Base-by-base conservation (phyloP, 2,329 filamentous ascomycete species). In the Ampelomyces quisqualis region DNA sequence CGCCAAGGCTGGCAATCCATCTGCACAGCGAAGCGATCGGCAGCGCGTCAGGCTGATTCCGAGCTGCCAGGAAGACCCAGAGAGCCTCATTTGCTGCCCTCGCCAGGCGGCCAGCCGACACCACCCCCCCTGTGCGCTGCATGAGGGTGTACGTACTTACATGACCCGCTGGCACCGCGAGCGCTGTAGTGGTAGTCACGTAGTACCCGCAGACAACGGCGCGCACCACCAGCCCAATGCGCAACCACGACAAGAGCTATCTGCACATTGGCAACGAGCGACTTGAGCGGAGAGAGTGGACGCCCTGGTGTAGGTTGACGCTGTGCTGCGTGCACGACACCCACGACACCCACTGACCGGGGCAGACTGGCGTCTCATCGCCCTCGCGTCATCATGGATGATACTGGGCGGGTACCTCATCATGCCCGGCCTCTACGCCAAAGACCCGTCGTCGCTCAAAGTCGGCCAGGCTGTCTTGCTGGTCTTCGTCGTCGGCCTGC, bases 351-450 rank as follows among this genome's bases (percentile, higher is more conserved):
- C n/a, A n/a, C n/a, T n/a, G n/a, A n/a, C n/a, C n/a, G n/a, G n/a
- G n/a, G n/a, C n/a, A n/a, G n/a, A 76, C 51, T 77, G 74, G 74
- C 67, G 69, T 42, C 51, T 71, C 17, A 63, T 72, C 23, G 72
- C 73, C 7, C 58, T 72, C 5, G 58, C 62, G 2, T 69, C 73
- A 15, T 70, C 69, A 21, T 71, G 73, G 62, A 71, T 75, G 69
- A 71, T 76, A 32, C 49, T 76, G 20, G 73, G 71, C 60, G 74
- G 73, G 69, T 77, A 72, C 55, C 67, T 77, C 22, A 72, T 77
- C 39, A 64, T 77, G 14, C 73, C 74, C 5, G 65, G 69, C 18
- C 70, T 75, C 38, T 77, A 73, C 55, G 69, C 72, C 34, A 62
- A 58, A 17, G 51, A 69, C 11, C 34, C 60, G 4, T 15, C n/a